Conservation (phyloP, 1,284 basidiomycete species). For the Pseudomicrostroma phylloplanum region DNA sequence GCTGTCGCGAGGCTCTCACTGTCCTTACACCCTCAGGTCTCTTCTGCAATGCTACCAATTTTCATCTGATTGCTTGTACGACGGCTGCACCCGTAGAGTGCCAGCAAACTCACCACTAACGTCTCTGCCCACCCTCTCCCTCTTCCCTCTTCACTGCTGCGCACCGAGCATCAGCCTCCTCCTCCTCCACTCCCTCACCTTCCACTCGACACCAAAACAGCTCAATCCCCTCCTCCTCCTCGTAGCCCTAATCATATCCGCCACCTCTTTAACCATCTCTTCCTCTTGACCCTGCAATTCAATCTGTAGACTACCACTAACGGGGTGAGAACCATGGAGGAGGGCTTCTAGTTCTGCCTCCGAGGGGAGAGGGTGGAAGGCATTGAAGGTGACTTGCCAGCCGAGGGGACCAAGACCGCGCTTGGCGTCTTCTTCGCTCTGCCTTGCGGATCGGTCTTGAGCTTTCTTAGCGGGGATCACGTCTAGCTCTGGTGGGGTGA, state of each 20-base stretch:
- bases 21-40: too few species aligned
- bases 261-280: neutral
- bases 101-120: too few species aligned
- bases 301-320: slow-evolving; percentile 29
- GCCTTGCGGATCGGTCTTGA: slow-evolving; percentile 18
- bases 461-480: slow-evolving; percentile 21
- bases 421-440: slow-evolving; percentile 21
- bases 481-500: slow-evolving; percentile 25
- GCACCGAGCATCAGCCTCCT: neutral
- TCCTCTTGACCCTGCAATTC: slow-evolving; percentile 11
- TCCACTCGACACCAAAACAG: slow-evolving; percentile 3
- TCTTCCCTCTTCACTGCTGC: neutral
- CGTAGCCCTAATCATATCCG: slow-evolving; percentile 1
- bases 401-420: slow-evolving; percentile 35
- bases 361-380: slow-evolving; percentile 35
- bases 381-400: slow-evolving; percentile 41
- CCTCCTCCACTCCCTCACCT: slow-evolving; percentile 14
- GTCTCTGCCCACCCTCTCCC: neutral
- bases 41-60: too few species aligned
- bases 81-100: too few species aligned
- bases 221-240: slow-evolving; percentile 4
- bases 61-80: too few species aligned
- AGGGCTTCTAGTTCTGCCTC: slow-evolving; percentile 46
- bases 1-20: too few species aligned
- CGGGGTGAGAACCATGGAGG: slow-evolving; percentile 39